A percentile compares a stretch with the other conserved stretches of the same genome.
Evolutionary conservation across 345 rosid species (phyloP).

Genomic region (Orychophragmus violaceus): DNA sequence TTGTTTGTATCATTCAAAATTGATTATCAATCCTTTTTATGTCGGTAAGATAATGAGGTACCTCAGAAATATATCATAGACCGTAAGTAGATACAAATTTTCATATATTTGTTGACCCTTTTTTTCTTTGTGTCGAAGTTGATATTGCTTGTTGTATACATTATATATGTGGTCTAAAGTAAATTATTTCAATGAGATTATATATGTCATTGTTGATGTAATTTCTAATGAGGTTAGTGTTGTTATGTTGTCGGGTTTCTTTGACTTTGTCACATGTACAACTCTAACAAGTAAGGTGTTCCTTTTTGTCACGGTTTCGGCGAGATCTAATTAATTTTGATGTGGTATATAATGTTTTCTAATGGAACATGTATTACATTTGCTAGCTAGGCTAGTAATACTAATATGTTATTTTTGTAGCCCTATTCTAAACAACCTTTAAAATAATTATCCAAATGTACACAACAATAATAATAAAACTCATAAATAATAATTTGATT

Average conservation of each 20-base stretch:
- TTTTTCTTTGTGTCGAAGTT: neutral
- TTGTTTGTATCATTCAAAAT: neutral
- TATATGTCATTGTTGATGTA: conserved; percentile 26
- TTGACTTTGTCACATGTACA: conserved; percentile 25
- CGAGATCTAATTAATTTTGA: neutral
- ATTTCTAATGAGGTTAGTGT: conserved; percentile 4
- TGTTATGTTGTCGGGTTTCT: conserved; percentile 14
- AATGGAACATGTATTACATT: too few relatives aligned
- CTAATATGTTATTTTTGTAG: too few relatives aligned
- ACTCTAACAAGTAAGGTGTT: conserved; percentile 18
- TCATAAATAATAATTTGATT: too few relatives aligned
- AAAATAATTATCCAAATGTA: too few relatives aligned
- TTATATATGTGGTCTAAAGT: neutral
- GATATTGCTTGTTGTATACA: neutral
- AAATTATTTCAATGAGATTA: neutral
- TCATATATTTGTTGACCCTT: neutral
- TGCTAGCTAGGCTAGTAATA: too few relatives aligned
- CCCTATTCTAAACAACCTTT: too few relatives aligned
- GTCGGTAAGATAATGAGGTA: neutral
- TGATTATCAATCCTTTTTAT: neutral
- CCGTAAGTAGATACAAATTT: neutral
- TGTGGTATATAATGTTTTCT: too few relatives aligned
- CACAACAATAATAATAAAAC: too few relatives aligned
- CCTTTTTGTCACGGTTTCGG: conserved; percentile 1
- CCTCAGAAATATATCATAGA: neutral